These are phyloP conservation scores for Xylariaceae sp. DNA, from an alignment of 2,329 filamentous ascomycete genomes.

Conservation along the genomic window DNA sequence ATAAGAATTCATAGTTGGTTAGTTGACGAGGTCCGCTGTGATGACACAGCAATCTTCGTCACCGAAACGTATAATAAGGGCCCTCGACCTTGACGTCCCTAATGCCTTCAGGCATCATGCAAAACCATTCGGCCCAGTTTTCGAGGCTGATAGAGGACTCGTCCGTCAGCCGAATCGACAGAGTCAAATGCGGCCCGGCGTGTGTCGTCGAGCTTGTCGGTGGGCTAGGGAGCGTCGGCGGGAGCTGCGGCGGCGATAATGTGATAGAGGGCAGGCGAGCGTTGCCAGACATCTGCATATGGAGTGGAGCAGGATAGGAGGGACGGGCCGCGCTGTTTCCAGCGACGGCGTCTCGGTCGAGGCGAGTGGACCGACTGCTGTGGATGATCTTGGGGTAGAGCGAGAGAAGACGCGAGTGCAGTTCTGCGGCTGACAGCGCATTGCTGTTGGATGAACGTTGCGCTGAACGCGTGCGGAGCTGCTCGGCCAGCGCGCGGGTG, in stretches of 20 bases:
- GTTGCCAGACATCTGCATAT: slow-evolving; percentile 52
- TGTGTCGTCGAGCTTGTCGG: slow-evolving; percentile 29
- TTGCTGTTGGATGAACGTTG: slow-evolving; percentile 37
- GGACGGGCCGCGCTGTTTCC: neutral
- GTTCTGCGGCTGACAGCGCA: slow-evolving; percentile 48
- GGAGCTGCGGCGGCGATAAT: slow-evolving; percentile 43
- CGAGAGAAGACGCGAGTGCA: slow-evolving; percentile 50
- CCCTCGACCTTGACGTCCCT: slow-evolving; percentile 52
- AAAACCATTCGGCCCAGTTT: slow-evolving; percentile 54
- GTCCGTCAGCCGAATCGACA: slow-evolving; percentile 48
- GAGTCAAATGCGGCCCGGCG: slow-evolving; percentile 39
- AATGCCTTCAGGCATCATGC: slow-evolving; percentile 53
- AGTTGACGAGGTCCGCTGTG: neutral
- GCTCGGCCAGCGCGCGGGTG: slow-evolving; percentile 45
- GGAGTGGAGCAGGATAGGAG: slow-evolving; percentile 49
- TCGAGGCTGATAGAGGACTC: slow-evolving; percentile 45
- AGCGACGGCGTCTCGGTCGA: slow-evolving; percentile 33
- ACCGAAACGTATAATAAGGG: slow-evolving; percentile 40
- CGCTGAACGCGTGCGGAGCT: slow-evolving; percentile 43
- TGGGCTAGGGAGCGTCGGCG: slow-evolving; percentile 28
- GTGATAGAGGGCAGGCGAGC: slow-evolving; percentile 52
- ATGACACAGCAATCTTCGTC: neutral
- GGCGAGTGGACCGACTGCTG: slow-evolving; percentile 37
- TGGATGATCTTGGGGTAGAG: slow-evolving; percentile 48
- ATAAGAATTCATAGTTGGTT: no score